Evolutionary conservation across 2,329 filamentous ascomycete genomes (phyloP).

Genomic region (Ophiostoma australiae): DNA sequence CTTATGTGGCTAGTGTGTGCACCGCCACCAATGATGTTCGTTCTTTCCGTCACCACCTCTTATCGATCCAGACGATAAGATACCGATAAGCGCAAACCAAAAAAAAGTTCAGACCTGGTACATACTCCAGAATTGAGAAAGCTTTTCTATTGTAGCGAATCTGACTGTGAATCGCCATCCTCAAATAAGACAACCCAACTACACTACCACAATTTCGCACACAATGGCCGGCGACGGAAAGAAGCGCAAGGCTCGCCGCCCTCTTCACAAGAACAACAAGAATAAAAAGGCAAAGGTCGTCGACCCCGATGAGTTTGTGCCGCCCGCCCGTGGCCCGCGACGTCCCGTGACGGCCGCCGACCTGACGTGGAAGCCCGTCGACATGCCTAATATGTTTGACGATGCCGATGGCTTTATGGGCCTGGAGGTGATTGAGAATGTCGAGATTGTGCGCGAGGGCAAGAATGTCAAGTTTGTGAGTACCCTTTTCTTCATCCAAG

Average conservation of each 20-base stretch:
- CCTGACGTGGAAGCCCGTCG: slow-evolving; percentile 53
- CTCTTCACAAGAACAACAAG: slow-evolving; percentile 1
- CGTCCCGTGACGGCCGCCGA: slow-evolving; percentile 44
- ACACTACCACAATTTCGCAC: neutral
- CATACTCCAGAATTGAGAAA: neutral
- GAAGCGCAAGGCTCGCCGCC: slow-evolving; percentile 16
- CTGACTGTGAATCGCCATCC: neutral
- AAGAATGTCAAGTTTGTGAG: slow-evolving; percentile 54
- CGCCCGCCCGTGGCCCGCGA: slow-evolving; percentile 31
- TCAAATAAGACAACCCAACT: neutral
- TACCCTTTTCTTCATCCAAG: slow-evolving; percentile 8
- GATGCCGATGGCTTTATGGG: slow-evolving; percentile 94
- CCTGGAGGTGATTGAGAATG: slow-evolving; percentile 84
- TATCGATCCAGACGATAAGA: neutral
- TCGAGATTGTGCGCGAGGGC: slow-evolving; percentile 72
- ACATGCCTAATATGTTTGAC: slow-evolving; percentile 71
- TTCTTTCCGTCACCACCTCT: neutral
- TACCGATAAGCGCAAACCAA: slow-evolving; percentile 1
- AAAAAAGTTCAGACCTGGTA: neutral
- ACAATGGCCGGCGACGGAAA: slow-evolving; percentile 10
- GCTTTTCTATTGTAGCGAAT: neutral
- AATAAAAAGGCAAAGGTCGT: neutral
- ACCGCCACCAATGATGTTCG: slow-evolving; percentile 2
- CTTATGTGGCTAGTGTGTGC: neutral
- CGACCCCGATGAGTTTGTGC: slow-evolving; percentile 19